Base-by-base conservation (phyloP, 495 filamentous ascomycete genomes). In the Tuber microsphaerosporum region DNA sequence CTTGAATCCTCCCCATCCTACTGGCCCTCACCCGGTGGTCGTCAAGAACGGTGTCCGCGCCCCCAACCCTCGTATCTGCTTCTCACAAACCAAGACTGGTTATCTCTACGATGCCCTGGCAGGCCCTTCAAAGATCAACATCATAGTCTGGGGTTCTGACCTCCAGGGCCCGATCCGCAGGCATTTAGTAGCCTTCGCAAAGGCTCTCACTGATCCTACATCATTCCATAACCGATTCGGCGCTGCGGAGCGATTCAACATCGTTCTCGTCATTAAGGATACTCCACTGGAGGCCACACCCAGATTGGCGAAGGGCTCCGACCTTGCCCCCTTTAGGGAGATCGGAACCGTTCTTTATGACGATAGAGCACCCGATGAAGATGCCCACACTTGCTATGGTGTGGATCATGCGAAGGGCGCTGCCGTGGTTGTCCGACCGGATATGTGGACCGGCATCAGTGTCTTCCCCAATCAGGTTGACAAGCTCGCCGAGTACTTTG, bases 11-110 rank as follows among this genome's bases (percentile, higher is more conserved):
- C 39, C 69, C 3, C 70, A 71, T 41, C 37, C 44, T 7, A 8
- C 44, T 39, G 26, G 14, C 5, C 56, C 26, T 19, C 71, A 69
- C 31, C 70, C 80, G 6, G 65, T 74, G 12, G 34, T 39, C 20
- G 73, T 76, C 14, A 77, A 77, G 46, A 77, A 82, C 44, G 84
- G 84, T 8, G 83, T 83, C 1, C 82, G 84, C 20, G 82, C 82
- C 10, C 84, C 84, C 4, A 84, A 83, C 45, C 84, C 84, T 16
- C 83, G 84, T 7, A 73, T 84, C n/a, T 84, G 84, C 61, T 77
- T 83, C 45, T 73, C 61, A 16, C 34, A 77, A 12, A 41, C 44
- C 19, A 74, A 61, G 6, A 84, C 83, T 0, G 83, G 82, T 9
- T 85, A 85, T 69, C 76, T 85, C 9, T 85, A 85, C 70, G 84